Evolutionary conservation across 306 rosid species (phyloP).

Genomic region (Ammopiptanthus mongolicus): DNA sequence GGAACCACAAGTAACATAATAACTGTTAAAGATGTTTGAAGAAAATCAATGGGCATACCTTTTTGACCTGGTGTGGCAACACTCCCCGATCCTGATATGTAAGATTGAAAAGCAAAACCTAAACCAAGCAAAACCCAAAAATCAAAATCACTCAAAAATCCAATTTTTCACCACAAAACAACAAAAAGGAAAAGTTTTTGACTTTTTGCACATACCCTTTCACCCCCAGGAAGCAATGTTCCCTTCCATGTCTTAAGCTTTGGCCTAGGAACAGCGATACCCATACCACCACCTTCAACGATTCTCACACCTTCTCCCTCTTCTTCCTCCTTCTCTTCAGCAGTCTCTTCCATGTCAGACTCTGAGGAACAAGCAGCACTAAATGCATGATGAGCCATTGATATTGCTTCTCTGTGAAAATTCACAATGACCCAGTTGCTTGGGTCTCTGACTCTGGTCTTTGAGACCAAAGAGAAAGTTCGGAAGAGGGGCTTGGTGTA

Average conservation of each 20-base stretch:
- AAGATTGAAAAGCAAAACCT: background rate
- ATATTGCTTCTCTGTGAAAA: background rate
- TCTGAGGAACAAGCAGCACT: constrained; percentile 57
- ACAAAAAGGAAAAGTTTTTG: background rate
- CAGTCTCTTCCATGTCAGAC: constrained; percentile 45
- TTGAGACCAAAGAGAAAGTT: constrained; percentile 30
- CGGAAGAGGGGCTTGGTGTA: constrained; percentile 37
- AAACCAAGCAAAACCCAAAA: constrained; percentile 13
- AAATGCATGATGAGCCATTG: constrained; percentile 24
- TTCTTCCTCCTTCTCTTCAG: constrained; percentile 31
- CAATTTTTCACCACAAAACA: background rate
- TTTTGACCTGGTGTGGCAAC: background rate
- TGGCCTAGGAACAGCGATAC: background rate
- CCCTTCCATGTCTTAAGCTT: constrained; percentile 88
- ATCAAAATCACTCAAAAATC: background rate
- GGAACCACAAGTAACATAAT: background rate
- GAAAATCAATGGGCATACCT: background rate
- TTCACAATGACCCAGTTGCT: background rate
- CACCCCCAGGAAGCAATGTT: constrained; percentile 79
- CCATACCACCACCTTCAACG: too few relatives aligned
- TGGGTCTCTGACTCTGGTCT: too few relatives aligned
- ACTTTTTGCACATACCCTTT: constrained; percentile 56
- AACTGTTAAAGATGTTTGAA: background rate
- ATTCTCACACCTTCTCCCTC: background rate
- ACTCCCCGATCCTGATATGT: background rate